Evolutionary conservation across 1,139 yeast genomes (phyloP), one percentile per base, ranked within the genome.

Genomic region (Candida sojae): DNA sequence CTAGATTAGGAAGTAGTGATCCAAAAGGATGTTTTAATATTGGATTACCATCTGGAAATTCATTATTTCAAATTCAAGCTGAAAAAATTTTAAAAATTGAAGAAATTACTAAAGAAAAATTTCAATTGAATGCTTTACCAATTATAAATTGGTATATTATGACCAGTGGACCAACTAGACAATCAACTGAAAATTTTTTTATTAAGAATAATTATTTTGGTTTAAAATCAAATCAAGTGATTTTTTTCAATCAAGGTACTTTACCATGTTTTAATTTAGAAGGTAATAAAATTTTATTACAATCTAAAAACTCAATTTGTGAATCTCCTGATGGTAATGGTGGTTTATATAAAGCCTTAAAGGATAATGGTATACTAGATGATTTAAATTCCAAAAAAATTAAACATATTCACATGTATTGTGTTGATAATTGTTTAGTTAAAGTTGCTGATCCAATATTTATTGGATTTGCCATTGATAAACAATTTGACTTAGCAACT

Each of bases 301-400:
- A 82, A 53, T 64, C 81, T 6, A 71, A 78, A 45, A 62, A 70
- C 42, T 69, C 75, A 42, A 78, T 89, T 42, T 85, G 92, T 34
- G 88, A 88, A 59, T 89, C 97, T 10, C 99, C 99, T 2, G 98
- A 95, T 66, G 99, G 99, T 2, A 95, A 95, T 64, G 99, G 99
- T 49, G 99, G 99, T 1, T 75, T 95, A 49, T 95, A 95, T 72
- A 86, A 84, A 61, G 98, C 97, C 2, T 77, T 95, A 39, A 71
- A 73, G 57, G 79, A 79, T 37, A 81, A 86, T 54, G 81, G 83
- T 1, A 75, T 92, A 25, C 63, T 93, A 44, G 79, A 80, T 8
- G 97, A 92, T 63, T 81, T 93, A 63, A 62, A 70, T 28, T 54
- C 59, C n/a, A 83, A 84, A 49, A 91, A 90, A 7, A 83, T 93